Evolutionary conservation across 495 filamentous ascomycete genomes (phyloP).

Genomic region (Penicillium arizonense): DNA sequence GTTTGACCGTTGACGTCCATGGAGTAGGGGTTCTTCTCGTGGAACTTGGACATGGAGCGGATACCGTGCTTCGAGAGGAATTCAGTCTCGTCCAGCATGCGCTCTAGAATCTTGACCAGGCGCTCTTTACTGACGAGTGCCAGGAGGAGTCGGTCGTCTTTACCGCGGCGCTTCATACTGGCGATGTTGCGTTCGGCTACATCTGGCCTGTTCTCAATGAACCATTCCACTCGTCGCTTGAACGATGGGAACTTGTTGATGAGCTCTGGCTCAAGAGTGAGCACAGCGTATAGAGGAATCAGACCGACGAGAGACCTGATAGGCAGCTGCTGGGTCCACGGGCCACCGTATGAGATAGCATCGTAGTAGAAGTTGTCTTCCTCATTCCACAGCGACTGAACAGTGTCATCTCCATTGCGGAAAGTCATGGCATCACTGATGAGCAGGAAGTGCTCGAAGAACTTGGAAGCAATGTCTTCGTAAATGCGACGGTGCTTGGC

Average conservation of each 20-base stretch:
- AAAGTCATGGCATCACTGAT: constrained; percentile 98
- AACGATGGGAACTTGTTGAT: constrained; percentile 92
- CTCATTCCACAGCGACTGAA: constrained; percentile 86
- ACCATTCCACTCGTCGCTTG: constrained; percentile 90
- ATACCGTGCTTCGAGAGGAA: constrained; percentile 91
- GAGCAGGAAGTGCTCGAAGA: constrained; percentile 97
- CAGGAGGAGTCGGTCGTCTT: constrained; percentile 80
- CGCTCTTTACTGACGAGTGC: constrained; percentile 88
- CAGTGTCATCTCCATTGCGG: constrained; percentile 70
- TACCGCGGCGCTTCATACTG: constrained; percentile 82
- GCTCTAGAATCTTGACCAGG: constrained; percentile 76
- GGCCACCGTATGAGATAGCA: constrained; percentile 92
- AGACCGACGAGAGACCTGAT: constrained; percentile 89
- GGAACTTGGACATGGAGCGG: constrained; percentile 88
- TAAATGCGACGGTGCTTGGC: constrained; percentile 96
- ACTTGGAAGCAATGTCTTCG: constrained; percentile 97
- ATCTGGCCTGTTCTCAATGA: constrained; percentile 80
- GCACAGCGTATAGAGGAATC: constrained; percentile 87
- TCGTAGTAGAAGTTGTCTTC: constrained; percentile 96
- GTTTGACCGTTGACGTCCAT: constrained; percentile 95
- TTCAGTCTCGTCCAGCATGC: constrained; percentile 93
- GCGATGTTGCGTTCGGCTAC: constrained; percentile 90
- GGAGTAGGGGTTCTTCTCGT: constrained; percentile 84
- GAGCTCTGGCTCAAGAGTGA: constrained; percentile 89
- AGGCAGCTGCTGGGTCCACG: constrained; percentile 87